Evolutionary conservation across 192 early-diverging fungal species (phyloP), one percentile per base, ranked within the genome.

Genomic region (Phlyctochytrium planicorne): DNA sequence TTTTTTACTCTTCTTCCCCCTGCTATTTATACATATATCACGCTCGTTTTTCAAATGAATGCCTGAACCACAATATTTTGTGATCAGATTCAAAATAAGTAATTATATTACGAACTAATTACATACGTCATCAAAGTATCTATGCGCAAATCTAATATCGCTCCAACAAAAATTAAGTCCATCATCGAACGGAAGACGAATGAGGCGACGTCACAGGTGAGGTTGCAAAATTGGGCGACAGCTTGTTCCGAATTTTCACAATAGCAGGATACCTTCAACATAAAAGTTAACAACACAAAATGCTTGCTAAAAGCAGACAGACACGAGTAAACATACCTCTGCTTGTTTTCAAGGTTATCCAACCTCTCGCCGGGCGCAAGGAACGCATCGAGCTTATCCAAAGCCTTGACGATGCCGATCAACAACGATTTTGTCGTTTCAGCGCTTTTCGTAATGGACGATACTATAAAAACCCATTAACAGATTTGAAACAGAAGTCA

Each of bases 361-460:
- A 75, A 56, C 36, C 62, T 56, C 30, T 69, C 67, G 30, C 29
- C 56, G 10, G 61, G 63, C 40, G 73, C 67, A 16, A 75, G 17
- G 16, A 75, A 47, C 34, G 62, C 61, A 4, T 65, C 67, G 27
- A 75, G 67, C 60, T 75, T 75, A n/a, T 75, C 73, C 30, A 75
- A 40, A 16, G 73, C 63, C n/a, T 59, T 53, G 2, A 69, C 24
- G 12, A 75, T 3, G 24, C 61, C 59, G 25, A 33, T 30, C n/a
- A 75, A 55, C 1, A 60, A 30, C 17, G 62, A 3, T 30, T 30
- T 47, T 0, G 73, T 69, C 33, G 32, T 30, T 14, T 69, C 67
- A 12, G 73, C 73, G 17, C 65, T 61, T 31, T 75, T 69, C 20
- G 53, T 56, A 14, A 75, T 69, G 30, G 3, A 40, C 23, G 65